A percentile compares a stretch with the other conserved stretches of the same genome.
phyloP scores from a whole-genome alignment of 148 eudicot genomes.

The Diospyros kaki region DNA sequence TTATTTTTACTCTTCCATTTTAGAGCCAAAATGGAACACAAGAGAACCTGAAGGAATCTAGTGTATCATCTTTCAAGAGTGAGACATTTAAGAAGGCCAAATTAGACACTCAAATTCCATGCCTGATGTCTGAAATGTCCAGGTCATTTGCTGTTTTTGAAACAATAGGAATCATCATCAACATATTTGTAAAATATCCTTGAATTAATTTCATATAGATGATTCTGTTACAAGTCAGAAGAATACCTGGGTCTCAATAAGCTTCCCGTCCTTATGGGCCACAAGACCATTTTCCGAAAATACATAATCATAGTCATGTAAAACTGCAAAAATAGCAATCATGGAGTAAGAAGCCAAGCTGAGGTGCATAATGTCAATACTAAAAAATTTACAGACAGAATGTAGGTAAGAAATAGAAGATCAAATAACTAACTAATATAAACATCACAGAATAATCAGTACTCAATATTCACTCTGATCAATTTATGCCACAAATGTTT shows the following conservation, averaged over 20 bases:
- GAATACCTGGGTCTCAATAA: slow-evolving; percentile 81
- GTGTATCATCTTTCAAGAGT: background rate
- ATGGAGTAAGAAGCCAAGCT: background rate
- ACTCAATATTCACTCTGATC: background rate
- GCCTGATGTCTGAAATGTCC: background rate
- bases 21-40: no score
- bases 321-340: slow-evolving; percentile 45
- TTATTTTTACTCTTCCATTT: no score
- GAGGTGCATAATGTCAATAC: background rate
- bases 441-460: background rate
- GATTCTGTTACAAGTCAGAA: background rate
- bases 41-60: background rate
- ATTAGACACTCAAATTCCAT: background rate
- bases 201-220: background rate
- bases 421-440: background rate
- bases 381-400: background rate
- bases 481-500: background rate
- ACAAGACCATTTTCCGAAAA: slow-evolving; percentile 97
- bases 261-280: slow-evolving; percentile 73
- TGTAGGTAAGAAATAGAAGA: background rate
- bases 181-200: background rate
- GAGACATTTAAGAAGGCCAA: background rate
- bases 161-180: background rate
- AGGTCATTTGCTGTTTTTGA: background rate
- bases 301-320: slow-evolving; percentile 74